Conservation (phyloP, 495 filamentous ascomycete species). For the Penicillium mononematosum region DNA sequence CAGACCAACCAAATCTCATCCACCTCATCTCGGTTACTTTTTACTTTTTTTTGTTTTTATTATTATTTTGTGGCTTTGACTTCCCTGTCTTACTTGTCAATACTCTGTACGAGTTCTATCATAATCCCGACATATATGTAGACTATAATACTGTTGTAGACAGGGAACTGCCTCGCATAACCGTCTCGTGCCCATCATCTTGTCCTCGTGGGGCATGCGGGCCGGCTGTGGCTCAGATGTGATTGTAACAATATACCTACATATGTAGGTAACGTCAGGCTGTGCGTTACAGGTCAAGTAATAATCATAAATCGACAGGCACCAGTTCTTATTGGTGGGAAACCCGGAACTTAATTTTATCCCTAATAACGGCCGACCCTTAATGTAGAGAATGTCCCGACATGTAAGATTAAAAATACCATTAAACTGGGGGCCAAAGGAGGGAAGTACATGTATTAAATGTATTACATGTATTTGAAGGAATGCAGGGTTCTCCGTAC, state of each 20-base stretch:
- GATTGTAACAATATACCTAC: constrained; percentile 1
- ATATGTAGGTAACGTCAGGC: constrained; percentile 2
- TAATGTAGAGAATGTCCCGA: constrained; percentile 7
- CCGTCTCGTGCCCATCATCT: neutral
- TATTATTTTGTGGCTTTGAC: neutral
- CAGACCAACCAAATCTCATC: constrained; percentile 1
- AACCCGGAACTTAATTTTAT: constrained; percentile 3
- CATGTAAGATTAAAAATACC: constrained; percentile 5
- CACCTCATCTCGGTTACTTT: constrained; percentile 1
- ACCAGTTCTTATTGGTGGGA: neutral
- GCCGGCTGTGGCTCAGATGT: constrained; percentile 1
- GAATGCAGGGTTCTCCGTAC: neutral
- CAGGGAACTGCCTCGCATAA: neutral
- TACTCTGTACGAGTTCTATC: neutral
- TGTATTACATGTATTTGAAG: neutral
- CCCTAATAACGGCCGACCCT: neutral
- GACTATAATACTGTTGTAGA: neutral
- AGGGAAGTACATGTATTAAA: neutral
- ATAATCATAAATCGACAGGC: neutral
- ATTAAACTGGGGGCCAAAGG: neutral
- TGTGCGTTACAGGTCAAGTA: neutral
- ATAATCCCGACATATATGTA: neutral
- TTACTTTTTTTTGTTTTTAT: neutral
- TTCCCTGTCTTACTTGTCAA: neutral
- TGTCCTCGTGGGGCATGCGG: constrained; percentile 8